Conservation (phyloP, 169 alveolate genomes). For the Cryptosporidium felis region DNA sequence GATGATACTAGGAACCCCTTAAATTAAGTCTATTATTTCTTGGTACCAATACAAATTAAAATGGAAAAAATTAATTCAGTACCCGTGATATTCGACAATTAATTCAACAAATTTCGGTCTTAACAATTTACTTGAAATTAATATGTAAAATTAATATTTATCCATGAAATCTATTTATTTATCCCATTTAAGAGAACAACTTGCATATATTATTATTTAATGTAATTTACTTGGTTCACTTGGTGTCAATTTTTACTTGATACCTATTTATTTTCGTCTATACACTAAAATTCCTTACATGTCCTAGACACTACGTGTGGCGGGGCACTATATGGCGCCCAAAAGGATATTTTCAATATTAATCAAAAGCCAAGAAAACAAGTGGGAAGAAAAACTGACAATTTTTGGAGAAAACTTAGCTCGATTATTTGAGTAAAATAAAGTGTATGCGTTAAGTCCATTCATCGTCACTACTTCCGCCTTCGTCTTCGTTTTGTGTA, state of each 20-base stretch:
- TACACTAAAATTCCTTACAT: not conserved
- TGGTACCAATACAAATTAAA: not conserved
- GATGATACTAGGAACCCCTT: not conserved
- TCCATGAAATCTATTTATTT: slow-evolving; percentile 17
- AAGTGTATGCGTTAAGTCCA: not conserved
- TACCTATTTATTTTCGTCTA: not conserved
- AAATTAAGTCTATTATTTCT: not conserved
- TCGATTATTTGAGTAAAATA: not conserved
- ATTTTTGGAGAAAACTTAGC: too few species aligned
- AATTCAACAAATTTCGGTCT: not conserved
- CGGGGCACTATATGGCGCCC: not conserved
- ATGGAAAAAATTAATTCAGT: not conserved
- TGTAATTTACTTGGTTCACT: not conserved
- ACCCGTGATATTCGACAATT: not conserved
- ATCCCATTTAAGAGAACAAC: not conserved
- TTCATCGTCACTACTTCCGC: not conserved
- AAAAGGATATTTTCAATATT: too few species aligned
- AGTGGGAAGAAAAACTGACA: too few species aligned
- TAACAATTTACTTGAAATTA: not conserved
- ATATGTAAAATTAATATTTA: too few species aligned
- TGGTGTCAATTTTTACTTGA: not conserved
- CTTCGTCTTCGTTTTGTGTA: not conserved
- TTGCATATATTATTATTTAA: not conserved
- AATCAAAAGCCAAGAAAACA: too few species aligned
- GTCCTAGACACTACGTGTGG: not conserved